Evolutionary conservation across 78 protist genomes (phyloP).

Genomic region (Diacronema lutheri): DNA sequence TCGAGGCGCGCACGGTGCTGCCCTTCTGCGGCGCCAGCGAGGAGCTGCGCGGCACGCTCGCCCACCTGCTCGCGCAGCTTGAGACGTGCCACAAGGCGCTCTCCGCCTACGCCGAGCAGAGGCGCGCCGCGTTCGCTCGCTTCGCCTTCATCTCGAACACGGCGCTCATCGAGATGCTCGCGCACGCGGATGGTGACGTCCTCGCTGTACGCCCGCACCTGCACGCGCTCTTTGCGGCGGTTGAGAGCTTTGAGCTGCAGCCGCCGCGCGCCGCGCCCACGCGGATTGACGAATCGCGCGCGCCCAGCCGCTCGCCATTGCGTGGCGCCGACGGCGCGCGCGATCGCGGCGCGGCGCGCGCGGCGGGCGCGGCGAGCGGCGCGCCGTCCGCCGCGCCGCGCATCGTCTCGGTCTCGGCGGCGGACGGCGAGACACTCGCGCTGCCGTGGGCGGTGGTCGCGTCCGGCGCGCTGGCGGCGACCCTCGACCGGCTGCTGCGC

Average conservation of each 20-base stretch:
- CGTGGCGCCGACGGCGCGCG: no score
- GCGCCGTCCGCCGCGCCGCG: no score
- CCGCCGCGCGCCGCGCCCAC: not conserved
- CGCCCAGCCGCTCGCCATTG: no score
- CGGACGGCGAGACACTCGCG: constrained; percentile 54
- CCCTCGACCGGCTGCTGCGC: constrained; percentile 50
- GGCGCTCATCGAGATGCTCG: constrained; percentile 64
- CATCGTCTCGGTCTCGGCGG: not conserved
- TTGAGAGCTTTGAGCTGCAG: constrained; percentile 50
- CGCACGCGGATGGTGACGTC: no score
- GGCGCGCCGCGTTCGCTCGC: constrained; percentile 59
- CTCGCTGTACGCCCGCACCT: constrained; percentile 73
- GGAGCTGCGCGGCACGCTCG: constrained; percentile 35
- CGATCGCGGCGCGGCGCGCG: no score
- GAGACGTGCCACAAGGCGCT: constrained; percentile 70
- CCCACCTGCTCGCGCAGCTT: constrained; percentile 58
- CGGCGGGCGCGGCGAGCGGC: no score
- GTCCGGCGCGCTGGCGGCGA: constrained; percentile 72
- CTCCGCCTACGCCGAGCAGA: constrained; percentile 54
- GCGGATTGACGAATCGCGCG: no score
- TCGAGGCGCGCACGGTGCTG: constrained; percentile 45
- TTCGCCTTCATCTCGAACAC: constrained; percentile 72
- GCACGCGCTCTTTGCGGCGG: constrained; percentile 55
- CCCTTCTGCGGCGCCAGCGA: constrained; percentile 38
- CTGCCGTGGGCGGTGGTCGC: constrained; percentile 48